Evolutionary conservation across 495 filamentous ascomycete genomes (phyloP).

Genomic region (Aspergillus homomorphus): DNA sequence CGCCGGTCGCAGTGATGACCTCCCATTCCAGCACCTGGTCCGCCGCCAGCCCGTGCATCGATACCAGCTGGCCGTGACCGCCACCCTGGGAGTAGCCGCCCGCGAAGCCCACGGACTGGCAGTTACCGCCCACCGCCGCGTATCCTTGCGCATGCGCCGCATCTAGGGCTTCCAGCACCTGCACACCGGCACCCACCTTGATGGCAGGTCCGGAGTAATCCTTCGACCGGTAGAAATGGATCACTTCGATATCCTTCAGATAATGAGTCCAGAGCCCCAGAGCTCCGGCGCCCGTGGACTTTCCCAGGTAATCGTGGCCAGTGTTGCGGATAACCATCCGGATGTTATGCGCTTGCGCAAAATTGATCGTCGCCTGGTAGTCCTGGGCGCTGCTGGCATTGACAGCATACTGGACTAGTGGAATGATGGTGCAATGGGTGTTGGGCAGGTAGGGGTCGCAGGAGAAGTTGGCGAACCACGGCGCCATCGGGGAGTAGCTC

Average conservation of each 20-base stretch:
- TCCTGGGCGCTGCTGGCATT: neutral
- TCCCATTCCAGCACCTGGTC: constrained; percentile 61
- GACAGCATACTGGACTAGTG: constrained; percentile 51
- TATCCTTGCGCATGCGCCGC: constrained; percentile 25
- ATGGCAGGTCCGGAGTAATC: constrained; percentile 48
- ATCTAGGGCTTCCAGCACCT: constrained; percentile 42
- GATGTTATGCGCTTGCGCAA: constrained; percentile 51
- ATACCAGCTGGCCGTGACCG: constrained; percentile 53
- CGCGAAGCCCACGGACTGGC: constrained; percentile 24
- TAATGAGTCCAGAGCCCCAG: constrained; percentile 55
- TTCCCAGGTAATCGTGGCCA: constrained; percentile 52
- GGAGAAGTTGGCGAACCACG: constrained; percentile 45
- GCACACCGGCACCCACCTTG: constrained; percentile 52
- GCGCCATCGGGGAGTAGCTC: constrained; percentile 41
- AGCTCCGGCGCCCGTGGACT: constrained; percentile 50
- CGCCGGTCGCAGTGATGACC: constrained; percentile 50
- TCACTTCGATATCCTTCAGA: constrained; percentile 36
- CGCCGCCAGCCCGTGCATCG: constrained; percentile 53
- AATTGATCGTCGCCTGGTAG: constrained; percentile 35
- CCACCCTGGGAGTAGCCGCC: constrained; percentile 59
- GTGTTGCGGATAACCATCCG: constrained; percentile 63
- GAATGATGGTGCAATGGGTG: constrained; percentile 47
- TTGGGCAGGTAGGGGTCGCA: constrained; percentile 48
- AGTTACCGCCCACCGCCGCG: constrained; percentile 19
- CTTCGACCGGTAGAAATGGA: constrained; percentile 28